Evolutionary conservation across 805 yeast genomes (phyloP).

Genomic region (Starmerella floricola): DNA sequence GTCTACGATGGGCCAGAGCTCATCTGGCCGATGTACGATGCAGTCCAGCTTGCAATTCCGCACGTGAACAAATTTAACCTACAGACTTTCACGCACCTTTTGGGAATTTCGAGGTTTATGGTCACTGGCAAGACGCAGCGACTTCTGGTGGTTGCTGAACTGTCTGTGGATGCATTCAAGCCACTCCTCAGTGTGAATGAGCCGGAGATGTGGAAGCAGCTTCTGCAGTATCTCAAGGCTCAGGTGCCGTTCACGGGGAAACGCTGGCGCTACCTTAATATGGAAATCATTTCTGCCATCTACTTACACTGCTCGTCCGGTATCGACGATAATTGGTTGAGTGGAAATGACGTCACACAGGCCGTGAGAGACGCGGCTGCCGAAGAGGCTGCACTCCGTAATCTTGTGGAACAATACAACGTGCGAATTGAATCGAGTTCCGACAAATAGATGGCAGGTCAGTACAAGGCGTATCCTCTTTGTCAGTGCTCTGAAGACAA

Average conservation of each 20-base stretch:
- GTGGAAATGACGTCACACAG: slow-evolving; percentile 64
- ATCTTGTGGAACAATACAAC: slow-evolving; percentile 58
- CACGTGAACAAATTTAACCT: slow-evolving; percentile 20
- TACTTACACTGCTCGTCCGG: slow-evolving; percentile 62
- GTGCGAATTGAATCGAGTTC: neutral
- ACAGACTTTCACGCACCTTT: slow-evolving; percentile 34
- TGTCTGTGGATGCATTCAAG: slow-evolving; percentile 50
- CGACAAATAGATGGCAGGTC: neutral
- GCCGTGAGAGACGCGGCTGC: slow-evolving; percentile 68
- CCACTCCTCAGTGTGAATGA: slow-evolving; percentile 51
- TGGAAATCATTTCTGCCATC: slow-evolving; percentile 84
- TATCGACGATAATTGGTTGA: slow-evolving; percentile 72
- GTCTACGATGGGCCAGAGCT: slow-evolving; percentile 5
- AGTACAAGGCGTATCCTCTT: too few relatives aligned
- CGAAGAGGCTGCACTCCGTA: slow-evolving; percentile 74
- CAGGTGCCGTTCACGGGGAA: slow-evolving; percentile 84
- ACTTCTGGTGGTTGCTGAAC: slow-evolving; percentile 45
- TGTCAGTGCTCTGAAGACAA: neutral
- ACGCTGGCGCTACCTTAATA: slow-evolving; percentile 84
- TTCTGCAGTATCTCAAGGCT: slow-evolving; percentile 61
- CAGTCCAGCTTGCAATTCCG: slow-evolving; percentile 11
- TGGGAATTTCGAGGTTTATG: slow-evolving; percentile 46
- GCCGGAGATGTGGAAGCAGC: slow-evolving; percentile 49
- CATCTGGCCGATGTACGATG: slow-evolving; percentile 4
- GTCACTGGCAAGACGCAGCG: slow-evolving; percentile 64